phyloP scores from a whole-genome alignment of 2,329 filamentous ascomycete species.

The Sporothrix curviconia region DNA sequence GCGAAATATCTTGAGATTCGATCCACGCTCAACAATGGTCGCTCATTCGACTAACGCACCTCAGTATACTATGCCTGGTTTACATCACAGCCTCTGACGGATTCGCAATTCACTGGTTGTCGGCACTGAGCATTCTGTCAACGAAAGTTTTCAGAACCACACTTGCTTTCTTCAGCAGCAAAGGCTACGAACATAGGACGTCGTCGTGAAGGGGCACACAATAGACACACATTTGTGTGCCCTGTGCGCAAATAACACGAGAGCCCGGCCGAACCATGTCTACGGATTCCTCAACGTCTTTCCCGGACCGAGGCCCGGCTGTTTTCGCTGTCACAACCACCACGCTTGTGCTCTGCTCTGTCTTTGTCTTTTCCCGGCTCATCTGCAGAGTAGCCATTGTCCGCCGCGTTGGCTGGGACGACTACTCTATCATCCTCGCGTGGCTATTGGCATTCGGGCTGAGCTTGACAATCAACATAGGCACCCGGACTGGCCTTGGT shows the following conservation, averaged over 20 bases:
- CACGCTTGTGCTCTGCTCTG: constrained; percentile 61
- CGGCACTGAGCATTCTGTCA: too few species aligned
- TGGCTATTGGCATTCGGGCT: constrained; percentile 68
- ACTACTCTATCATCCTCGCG: constrained; percentile 72
- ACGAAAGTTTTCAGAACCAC: too few species aligned
- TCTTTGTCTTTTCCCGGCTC: constrained; percentile 70
- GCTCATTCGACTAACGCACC: not conserved
- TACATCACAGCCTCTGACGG: not conserved
- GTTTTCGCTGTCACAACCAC: constrained; percentile 65
- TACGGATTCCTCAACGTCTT: not conserved
- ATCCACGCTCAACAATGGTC: not conserved
- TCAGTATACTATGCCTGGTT: not conserved
- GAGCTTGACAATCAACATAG: constrained; percentile 59
- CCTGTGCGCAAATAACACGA: too few species aligned
- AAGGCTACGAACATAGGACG: too few species aligned
- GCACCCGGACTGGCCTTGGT: constrained; percentile 60
- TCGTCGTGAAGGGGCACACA: not conserved
- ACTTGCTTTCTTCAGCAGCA: too few species aligned
- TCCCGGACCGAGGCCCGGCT: constrained; percentile 48
- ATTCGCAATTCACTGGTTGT: not conserved
- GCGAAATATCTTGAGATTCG: not conserved
- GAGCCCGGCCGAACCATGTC: not conserved
- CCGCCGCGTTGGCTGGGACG: constrained; percentile 64
- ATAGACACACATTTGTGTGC: not conserved
- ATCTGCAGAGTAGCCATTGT: constrained; percentile 69